Evolutionary conservation across 208 protist species (phyloP).

Genomic region (Trypanosoma scelopori): DNA sequence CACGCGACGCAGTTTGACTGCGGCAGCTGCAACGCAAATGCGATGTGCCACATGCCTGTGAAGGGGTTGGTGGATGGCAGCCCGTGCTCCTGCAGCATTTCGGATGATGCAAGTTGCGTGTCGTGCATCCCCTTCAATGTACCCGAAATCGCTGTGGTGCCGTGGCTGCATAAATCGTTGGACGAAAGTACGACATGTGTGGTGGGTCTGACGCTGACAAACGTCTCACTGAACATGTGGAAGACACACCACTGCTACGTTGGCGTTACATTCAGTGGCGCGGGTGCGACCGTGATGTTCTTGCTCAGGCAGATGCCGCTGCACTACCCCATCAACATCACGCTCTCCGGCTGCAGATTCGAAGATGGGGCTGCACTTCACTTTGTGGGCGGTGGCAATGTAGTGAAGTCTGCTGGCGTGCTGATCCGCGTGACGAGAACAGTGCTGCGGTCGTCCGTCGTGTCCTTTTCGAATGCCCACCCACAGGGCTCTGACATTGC

Average conservation of each 20-base stretch:
- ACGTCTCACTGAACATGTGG: constrained; percentile 9
- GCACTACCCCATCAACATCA: constrained; percentile 10
- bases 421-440: background rate
- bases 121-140: background rate
- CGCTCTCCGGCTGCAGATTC: constrained; percentile 8
- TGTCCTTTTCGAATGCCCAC: constrained; percentile 15
- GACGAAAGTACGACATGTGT: constrained; percentile 1
- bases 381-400: constrained; percentile 4
- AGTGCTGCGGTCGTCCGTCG: constrained; percentile 9
- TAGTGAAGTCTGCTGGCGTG: constrained; percentile 11
- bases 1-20: background rate
- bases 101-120: background rate
- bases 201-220: background rate
- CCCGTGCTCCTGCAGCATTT: background rate
- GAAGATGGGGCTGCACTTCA: constrained; percentile 8
- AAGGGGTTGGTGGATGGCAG: background rate
- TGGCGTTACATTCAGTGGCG: constrained; percentile 16
- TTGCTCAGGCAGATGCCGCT: constrained; percentile 6
- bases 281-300: background rate
- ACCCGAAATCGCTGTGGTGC: background rate
- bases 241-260: constrained; percentile 20
- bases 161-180: background rate
- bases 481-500: constrained; percentile 7
- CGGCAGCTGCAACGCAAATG: background rate
- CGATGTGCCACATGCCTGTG: constrained; percentile 12